These are phyloP conservation scores for Ogataea ganodermae DNA, from an alignment of 805 yeast genomes.

Conservation along the genomic window DNA sequence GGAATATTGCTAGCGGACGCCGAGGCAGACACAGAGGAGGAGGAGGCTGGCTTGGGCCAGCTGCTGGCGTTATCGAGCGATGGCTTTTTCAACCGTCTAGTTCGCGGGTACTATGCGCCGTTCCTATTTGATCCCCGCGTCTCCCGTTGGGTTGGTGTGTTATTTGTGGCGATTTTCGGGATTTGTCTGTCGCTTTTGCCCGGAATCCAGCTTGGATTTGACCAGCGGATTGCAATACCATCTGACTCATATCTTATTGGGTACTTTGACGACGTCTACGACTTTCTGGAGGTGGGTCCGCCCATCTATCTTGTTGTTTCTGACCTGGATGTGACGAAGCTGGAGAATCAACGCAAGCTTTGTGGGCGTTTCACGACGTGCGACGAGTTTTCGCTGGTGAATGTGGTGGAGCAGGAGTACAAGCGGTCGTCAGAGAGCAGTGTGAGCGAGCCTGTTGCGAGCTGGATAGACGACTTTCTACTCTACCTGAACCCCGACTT, in stretches of 20 bases:
- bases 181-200: conserved; percentile 73
- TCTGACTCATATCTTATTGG: conserved; percentile 75
- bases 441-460: conserved; percentile 79
- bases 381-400: conserved; percentile 73
- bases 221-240: conserved; percentile 88
- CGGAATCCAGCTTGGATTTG: conserved; percentile 72
- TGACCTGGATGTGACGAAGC: conserved; percentile 60
- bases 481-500: conserved; percentile 84
- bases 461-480: conserved; percentile 91
- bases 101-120: conserved; percentile 59
- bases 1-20: conserved; percentile 20
- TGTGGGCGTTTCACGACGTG: conserved; percentile 92
- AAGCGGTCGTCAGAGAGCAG: conserved; percentile 64
- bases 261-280: conserved; percentile 76
- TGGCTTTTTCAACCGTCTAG: conserved; percentile 40
- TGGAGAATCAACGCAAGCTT: conserved; percentile 65
- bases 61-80: conserved; percentile 26
- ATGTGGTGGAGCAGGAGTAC: conserved; percentile 82
- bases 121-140: conserved; percentile 50
- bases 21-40: conserved; percentile 12
- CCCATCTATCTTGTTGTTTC: conserved; percentile 87
- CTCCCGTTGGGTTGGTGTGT: conserved; percentile 48
- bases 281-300: conserved; percentile 82
- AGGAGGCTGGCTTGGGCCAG: conserved; percentile 26
- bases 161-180: conserved; percentile 66